These are phyloP conservation scores for Myrica gale DNA, from an alignment of 306 rosid genomes.

Conservation along the genomic window DNA sequence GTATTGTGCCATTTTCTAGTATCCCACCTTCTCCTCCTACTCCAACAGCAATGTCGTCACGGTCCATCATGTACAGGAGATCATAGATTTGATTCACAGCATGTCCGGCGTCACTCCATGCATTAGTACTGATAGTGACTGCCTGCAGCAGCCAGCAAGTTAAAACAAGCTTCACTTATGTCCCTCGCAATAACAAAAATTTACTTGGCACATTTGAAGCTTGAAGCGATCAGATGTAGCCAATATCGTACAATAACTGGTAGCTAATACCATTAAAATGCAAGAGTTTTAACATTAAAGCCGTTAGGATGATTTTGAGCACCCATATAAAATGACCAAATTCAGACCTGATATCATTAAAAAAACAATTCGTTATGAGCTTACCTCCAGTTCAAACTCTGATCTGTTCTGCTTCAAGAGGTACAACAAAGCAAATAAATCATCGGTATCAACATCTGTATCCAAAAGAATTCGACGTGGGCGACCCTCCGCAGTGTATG, in stretches of 20 bases:
- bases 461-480: slow-evolving; percentile 80
- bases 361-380: not conserved
- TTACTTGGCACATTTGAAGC: not conserved
- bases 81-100: slow-evolving; percentile 93
- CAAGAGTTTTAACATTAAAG: not conserved
- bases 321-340: not conserved
- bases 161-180: not conserved
- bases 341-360: not conserved
- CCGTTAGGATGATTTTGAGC: not conserved
- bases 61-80: slow-evolving; percentile 86
- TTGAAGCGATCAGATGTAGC: not conserved
- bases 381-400: slow-evolving; percentile 79
- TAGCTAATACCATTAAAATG: not conserved
- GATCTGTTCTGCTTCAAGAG: slow-evolving; percentile 88
- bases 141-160: slow-evolving; percentile 60
- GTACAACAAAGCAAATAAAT: slow-evolving; percentile 73
- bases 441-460: slow-evolving; percentile 85
- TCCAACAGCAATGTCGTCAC: slow-evolving; percentile 85
- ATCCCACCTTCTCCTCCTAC: slow-evolving; percentile 92
- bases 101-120: slow-evolving; percentile 85
- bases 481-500: slow-evolving; percentile 36
- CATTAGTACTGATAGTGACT: slow-evolving; percentile 67
- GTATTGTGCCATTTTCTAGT: slow-evolving; percentile 3
- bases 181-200: not conserved
- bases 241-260: not conserved